Conservation (phyloP, 805 yeast genomes). For the Lipomyces lipofer region DNA sequence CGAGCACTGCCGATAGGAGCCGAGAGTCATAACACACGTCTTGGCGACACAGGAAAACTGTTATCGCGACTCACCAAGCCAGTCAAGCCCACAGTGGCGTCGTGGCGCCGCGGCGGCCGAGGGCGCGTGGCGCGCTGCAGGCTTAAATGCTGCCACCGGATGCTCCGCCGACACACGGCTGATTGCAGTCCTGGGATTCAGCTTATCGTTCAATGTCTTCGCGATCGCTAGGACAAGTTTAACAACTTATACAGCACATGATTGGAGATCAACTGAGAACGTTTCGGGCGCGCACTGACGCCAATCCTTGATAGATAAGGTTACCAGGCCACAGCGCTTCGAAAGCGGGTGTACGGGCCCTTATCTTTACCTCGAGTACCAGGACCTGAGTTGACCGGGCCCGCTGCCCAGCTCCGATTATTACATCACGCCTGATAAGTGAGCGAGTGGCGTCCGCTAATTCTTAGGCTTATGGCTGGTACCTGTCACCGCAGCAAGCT, state of each 20-base stretch:
- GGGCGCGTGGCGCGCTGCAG: background rate
- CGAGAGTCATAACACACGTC: background rate
- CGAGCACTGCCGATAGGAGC: background rate
- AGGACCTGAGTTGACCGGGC: background rate
- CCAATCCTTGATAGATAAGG: background rate
- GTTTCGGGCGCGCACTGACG: background rate
- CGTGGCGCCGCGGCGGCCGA: constrained; percentile 3
- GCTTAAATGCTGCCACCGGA: background rate
- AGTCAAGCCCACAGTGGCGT: background rate
- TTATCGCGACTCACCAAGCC: background rate
- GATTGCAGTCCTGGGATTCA: background rate
- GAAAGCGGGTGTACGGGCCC: background rate
- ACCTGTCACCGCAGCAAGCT: background rate
- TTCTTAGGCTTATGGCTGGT: background rate
- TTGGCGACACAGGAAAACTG: background rate
- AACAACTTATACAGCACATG: background rate
- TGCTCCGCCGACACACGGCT: too few relatives aligned
- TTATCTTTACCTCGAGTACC: background rate
- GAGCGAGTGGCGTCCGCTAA: background rate
- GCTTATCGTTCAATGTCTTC: background rate
- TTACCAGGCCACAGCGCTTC: background rate
- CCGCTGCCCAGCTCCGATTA: background rate
- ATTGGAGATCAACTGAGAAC: background rate
- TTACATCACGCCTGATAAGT: background rate
- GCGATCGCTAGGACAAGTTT: background rate